Conservation (phyloP, 2,329 filamentous ascomycete genomes). For the Grosmannia huntii region DNA sequence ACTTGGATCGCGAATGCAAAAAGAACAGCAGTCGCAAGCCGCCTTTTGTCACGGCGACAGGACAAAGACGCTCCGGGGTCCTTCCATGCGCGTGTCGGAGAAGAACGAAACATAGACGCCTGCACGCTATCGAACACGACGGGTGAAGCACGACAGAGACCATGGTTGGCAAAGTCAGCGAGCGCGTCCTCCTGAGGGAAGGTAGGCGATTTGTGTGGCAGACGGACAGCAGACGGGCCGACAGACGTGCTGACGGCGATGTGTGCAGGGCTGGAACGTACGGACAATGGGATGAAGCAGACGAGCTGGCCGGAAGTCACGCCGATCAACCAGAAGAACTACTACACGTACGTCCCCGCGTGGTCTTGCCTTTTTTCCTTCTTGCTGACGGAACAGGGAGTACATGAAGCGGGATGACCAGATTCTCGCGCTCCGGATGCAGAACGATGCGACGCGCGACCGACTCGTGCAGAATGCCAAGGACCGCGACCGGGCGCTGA, state of each 20-base stretch:
- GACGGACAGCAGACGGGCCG: neutral
- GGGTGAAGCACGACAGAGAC: neutral
- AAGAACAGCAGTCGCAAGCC: neutral
- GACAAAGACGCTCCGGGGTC: neutral
- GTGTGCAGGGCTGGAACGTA: slow-evolving; percentile 70
- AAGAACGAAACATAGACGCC: neutral
- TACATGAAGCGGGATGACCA: slow-evolving; percentile 98
- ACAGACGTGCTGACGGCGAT: neutral
- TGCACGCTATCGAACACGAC: neutral
- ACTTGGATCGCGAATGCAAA: slow-evolving; percentile 7
- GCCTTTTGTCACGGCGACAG: neutral
- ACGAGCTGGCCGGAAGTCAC: slow-evolving; percentile 85
- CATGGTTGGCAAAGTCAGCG: slow-evolving; percentile 54
- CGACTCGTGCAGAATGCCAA: slow-evolving; percentile 75
- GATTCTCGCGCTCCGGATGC: slow-evolving; percentile 74
- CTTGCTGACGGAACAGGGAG: slow-evolving; percentile 33
- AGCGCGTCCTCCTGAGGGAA: slow-evolving; percentile 50
- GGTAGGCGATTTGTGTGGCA: slow-evolving; percentile 24
- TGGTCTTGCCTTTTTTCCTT: too few relatives aligned
- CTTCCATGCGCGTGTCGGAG: neutral
- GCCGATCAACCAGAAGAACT: slow-evolving; percentile 99
- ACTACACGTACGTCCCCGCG: slow-evolving; percentile 90
- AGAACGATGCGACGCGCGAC: slow-evolving; percentile 76
- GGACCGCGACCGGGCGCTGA: slow-evolving; percentile 75
- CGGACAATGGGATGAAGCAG: slow-evolving; percentile 96